These are phyloP conservation scores for Astragalus membranaceus DNA, from an alignment of 306 rosid species.

Conservation along the genomic window DNA sequence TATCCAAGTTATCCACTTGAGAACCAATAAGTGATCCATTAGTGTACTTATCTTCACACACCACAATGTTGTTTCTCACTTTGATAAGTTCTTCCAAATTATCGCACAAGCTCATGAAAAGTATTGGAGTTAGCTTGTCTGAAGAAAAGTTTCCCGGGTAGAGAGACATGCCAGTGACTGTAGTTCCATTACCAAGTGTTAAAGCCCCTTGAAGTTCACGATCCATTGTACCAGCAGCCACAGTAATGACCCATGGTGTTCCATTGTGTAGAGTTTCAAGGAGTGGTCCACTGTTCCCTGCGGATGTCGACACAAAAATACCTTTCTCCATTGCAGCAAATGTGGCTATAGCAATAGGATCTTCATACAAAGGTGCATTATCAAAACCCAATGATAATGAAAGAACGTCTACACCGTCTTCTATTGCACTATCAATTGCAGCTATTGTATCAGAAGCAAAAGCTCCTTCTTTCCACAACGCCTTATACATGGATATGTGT, in stretches of 20 bases:
- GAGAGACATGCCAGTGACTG: constrained; percentile 43
- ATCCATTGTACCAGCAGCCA: constrained; percentile 63
- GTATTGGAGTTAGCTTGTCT: constrained; percentile 25
- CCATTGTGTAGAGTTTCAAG: constrained; percentile 58
- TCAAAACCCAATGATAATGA: constrained; percentile 64
- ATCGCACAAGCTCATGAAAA: constrained; percentile 44
- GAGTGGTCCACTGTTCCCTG: constrained; percentile 60
- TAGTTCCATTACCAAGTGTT: constrained; percentile 35
- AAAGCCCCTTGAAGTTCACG: constrained; percentile 44
- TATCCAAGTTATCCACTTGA: constrained; percentile 21
- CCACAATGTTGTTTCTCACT: constrained; percentile 47
- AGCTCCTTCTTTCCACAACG: constrained; percentile 45
- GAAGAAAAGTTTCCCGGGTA: constrained; percentile 32
- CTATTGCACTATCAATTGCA: constrained; percentile 69
- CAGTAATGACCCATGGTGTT: constrained; percentile 75
- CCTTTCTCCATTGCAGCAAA: constrained; percentile 62
- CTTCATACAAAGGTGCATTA: constrained; percentile 36
- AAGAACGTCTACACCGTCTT: constrained; percentile 71
- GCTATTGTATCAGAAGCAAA: constrained; percentile 51
- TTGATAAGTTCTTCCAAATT: constrained; percentile 11
- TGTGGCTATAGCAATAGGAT: constrained; percentile 79
- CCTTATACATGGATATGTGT: constrained; percentile 69
- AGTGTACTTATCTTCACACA: constrained; percentile 40
- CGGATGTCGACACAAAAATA: constrained; percentile 60
- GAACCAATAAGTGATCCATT: background rate